Evolutionary conservation across 2,329 filamentous ascomycete genomes (phyloP).

Genomic region (Fulvia fulva): DNA sequence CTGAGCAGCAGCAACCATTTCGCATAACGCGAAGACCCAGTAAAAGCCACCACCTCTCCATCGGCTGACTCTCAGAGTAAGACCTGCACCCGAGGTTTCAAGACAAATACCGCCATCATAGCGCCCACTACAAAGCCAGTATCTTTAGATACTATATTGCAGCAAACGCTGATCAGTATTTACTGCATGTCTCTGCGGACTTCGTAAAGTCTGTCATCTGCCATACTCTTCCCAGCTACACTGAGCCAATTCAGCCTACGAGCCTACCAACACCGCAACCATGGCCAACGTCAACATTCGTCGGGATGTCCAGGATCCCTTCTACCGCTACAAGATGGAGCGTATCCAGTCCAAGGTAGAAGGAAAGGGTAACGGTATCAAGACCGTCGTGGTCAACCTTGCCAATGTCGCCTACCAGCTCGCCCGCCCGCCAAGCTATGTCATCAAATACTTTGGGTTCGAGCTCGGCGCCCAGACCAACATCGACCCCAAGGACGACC

Average conservation of each 20-base stretch:
- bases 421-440: slow-evolving; percentile 84
- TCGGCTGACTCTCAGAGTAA: slow-evolving; percentile 63
- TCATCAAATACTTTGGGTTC: slow-evolving; percentile 99
- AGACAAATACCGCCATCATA: slow-evolving; percentile 10
- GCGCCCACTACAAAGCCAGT: slow-evolving; percentile 16
- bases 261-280: slow-evolving; percentile 50
- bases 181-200: slow-evolving; percentile 57
- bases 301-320: slow-evolving; percentile 95
- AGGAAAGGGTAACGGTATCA: slow-evolving; percentile 99
- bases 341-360: slow-evolving; percentile 97
- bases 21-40: slow-evolving; percentile 92
- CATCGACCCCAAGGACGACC: slow-evolving; percentile 92
- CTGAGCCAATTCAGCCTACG: slow-evolving; percentile 3
- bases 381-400: slow-evolving; percentile 95
- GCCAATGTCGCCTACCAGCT: slow-evolving; percentile 89
- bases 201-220: slow-evolving; percentile 13
- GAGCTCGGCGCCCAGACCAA: slow-evolving; percentile 98
- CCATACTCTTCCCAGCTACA: slow-evolving; percentile 3
- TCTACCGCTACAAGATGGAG: slow-evolving; percentile 99
- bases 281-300: slow-evolving; percentile 99
- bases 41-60: slow-evolving; percentile 75
- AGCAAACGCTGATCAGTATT: slow-evolving; percentile 31
- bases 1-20: slow-evolving; percentile 89
- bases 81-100: slow-evolving; percentile 10
- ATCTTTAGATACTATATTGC: slow-evolving; percentile 15